Conservation (phyloP, 2,329 filamentous ascomycete genomes). For the Coniochaeta hoffmannii region DNA sequence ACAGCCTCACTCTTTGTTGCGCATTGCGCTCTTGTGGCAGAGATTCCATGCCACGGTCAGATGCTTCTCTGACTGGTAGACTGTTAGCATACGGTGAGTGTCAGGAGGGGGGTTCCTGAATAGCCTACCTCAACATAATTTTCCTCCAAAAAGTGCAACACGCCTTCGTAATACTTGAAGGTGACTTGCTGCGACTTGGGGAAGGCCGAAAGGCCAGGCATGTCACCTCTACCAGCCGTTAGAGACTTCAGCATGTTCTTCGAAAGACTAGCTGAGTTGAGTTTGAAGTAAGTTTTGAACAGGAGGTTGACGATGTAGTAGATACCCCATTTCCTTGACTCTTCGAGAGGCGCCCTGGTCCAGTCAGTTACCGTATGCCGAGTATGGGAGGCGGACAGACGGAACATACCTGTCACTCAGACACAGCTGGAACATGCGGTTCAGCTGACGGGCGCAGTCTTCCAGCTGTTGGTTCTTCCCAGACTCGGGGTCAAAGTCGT, state of each 20-base stretch:
- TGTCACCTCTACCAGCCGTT: slow-evolving; percentile 67
- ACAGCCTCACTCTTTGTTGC: slow-evolving; percentile 67
- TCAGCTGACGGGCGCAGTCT: slow-evolving; percentile 84
- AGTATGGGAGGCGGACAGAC: neutral
- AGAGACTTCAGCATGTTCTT: slow-evolving; percentile 85
- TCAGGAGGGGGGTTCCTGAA: neutral
- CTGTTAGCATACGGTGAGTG: slow-evolving; percentile 3
- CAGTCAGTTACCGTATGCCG: slow-evolving; percentile 13
- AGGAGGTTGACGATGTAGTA: slow-evolving; percentile 92
- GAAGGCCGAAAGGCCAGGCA: slow-evolving; percentile 72
- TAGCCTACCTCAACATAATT: slow-evolving; percentile 67
- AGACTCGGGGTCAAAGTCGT: slow-evolving; percentile 71
- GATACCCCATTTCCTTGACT: slow-evolving; percentile 95
- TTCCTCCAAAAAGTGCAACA: slow-evolving; percentile 90
- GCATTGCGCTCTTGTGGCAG: slow-evolving; percentile 64
- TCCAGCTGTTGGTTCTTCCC: slow-evolving; percentile 81
- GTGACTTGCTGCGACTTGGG: slow-evolving; percentile 88
- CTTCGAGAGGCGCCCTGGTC: slow-evolving; percentile 66
- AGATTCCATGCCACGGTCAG: slow-evolving; percentile 75
- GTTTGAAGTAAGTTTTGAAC: slow-evolving; percentile 97
- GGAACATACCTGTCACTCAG: slow-evolving; percentile 73
- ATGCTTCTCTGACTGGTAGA: slow-evolving; percentile 63
- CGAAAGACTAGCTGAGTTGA: slow-evolving; percentile 82
- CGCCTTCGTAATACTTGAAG: slow-evolving; percentile 92
- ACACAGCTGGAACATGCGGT: slow-evolving; percentile 86